These are phyloP conservation scores for Tricholoma flavovirens DNA, from an alignment of 768 basidiomycete species.

Conservation along the genomic window DNA sequence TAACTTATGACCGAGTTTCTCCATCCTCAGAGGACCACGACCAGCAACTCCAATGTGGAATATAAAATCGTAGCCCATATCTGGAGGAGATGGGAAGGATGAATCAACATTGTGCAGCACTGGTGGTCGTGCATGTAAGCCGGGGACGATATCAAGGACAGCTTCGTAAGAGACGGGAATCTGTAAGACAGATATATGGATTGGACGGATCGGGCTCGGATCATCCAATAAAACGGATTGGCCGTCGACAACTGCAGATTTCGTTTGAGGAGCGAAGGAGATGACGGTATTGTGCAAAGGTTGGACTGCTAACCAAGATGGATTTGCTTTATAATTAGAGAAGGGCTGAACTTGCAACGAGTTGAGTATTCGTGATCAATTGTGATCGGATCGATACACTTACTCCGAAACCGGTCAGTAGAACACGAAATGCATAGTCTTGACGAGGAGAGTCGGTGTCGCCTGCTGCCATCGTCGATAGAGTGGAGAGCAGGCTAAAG, in stretches of 20 bases:
- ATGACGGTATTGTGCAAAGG: slow-evolving; percentile 54
- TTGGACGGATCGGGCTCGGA: slow-evolving; percentile 26
- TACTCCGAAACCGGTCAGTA: slow-evolving; percentile 52
- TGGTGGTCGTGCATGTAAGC: slow-evolving; percentile 57
- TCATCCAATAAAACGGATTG: slow-evolving; percentile 14
- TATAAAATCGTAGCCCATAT: slow-evolving; percentile 59
- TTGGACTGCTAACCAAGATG: slow-evolving; percentile 67
- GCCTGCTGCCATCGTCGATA: not conserved
- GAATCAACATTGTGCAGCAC: slow-evolving; percentile 32
- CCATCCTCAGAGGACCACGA: slow-evolving; percentile 57
- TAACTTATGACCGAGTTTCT: slow-evolving; percentile 59
- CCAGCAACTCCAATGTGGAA: slow-evolving; percentile 68
- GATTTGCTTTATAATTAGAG: slow-evolving; percentile 50
- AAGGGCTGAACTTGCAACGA: slow-evolving; percentile 41
- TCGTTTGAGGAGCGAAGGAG: slow-evolving; percentile 29
- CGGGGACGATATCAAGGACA: slow-evolving; percentile 49
- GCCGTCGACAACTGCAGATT: slow-evolving; percentile 20
- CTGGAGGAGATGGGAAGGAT: slow-evolving; percentile 33
- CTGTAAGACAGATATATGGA: slow-evolving; percentile 55
- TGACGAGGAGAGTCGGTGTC: not conserved
- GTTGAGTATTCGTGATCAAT: slow-evolving; percentile 8
- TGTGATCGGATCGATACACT: slow-evolving; percentile 20
- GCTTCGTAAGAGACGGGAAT: slow-evolving; percentile 56
- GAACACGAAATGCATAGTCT: slow-evolving; percentile 36
- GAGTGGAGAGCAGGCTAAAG: not conserved